phyloP scores from a whole-genome alignment of 164 flowering plant genomes.

The Piper longum region DNA sequence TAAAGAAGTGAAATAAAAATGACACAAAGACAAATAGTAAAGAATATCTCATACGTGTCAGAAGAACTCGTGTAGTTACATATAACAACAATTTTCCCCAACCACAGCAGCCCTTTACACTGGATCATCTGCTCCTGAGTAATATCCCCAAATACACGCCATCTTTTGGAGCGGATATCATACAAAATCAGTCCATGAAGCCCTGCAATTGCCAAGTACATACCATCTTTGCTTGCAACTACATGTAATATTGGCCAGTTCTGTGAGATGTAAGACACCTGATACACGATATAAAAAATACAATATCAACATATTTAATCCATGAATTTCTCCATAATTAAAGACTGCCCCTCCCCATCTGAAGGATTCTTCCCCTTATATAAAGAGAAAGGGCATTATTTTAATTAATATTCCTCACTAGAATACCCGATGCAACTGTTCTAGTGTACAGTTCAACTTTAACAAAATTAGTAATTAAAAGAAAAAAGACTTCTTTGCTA shows the following conservation, averaged over 20 bases:
- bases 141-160: conserved; percentile 96
- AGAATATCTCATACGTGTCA: conserved; percentile 48
- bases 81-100: conserved; percentile 88
- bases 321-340: too few species aligned
- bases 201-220: conserved; percentile 94
- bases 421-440: background rate
- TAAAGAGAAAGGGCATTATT: too few species aligned
- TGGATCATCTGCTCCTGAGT: conserved; percentile 89
- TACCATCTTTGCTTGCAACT: conserved; percentile 89
- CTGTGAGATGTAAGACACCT: conserved; percentile 93
- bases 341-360: too few species aligned
- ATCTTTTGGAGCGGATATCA: conserved; percentile 66
- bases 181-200: conserved; percentile 83
- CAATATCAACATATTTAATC: background rate
- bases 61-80: conserved; percentile 84
- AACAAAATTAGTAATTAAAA: conserved; percentile 1
- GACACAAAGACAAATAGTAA: background rate
- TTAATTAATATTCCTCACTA: background rate
- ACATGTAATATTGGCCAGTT: conserved; percentile 97
- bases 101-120: conserved; percentile 92
- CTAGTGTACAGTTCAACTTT: background rate
- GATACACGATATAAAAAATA: conserved; percentile 5
- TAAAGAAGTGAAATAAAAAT: background rate
- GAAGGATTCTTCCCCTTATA: too few species aligned
- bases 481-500: background rate